Percentiles rank a stretch among this genome's conserved stretches.
Evolutionary conservation across 768 basidiomycete species (phyloP).

Genomic region (Gyrodon lividus): DNA sequence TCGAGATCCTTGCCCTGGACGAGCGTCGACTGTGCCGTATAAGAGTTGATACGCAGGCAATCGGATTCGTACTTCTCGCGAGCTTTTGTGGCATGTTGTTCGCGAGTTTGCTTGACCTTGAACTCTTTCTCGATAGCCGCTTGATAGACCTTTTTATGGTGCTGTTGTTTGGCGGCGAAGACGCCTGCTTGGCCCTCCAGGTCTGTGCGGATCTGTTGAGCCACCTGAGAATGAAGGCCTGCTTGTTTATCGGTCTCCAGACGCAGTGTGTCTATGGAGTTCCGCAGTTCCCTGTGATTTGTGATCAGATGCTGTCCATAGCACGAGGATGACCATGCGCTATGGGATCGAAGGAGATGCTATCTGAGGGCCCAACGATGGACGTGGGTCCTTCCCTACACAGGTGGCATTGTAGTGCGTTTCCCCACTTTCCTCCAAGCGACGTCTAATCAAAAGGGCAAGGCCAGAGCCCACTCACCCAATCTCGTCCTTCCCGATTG

Average conservation of each 20-base stretch:
- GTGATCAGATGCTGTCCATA: constrained; percentile 16
- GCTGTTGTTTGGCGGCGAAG: constrained; percentile 63
- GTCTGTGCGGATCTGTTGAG: constrained; percentile 71
- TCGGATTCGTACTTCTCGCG: constrained; percentile 93
- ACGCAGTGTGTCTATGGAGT: constrained; percentile 75
- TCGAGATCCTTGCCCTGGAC: constrained; percentile 94
- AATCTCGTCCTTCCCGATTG: constrained; percentile 87
- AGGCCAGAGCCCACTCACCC: constrained; percentile 59
- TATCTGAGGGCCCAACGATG: constrained; percentile 5
- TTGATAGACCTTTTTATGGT: constrained; percentile 75
- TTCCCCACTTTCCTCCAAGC: not conserved
- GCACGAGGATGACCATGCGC: not conserved
- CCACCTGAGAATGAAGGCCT: constrained; percentile 66
- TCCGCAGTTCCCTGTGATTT: constrained; percentile 68
- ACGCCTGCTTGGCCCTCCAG: constrained; percentile 64
- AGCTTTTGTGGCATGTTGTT: constrained; percentile 82
- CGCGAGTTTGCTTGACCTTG: constrained; percentile 86
- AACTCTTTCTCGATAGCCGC: constrained; percentile 82
- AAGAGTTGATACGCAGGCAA: constrained; percentile 90
- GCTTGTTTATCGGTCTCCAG: constrained; percentile 85
- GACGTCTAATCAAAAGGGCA: not conserved
- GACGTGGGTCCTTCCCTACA: not conserved
- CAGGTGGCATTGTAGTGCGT: not conserved
- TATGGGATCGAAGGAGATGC: too few species aligned
- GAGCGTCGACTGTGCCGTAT: constrained; percentile 86